Percentiles rank a stretch among this genome's conserved stretches.
phyloP scores from a whole-genome alignment of 805 yeast genomes.

The Candida xyloterini region DNA sequence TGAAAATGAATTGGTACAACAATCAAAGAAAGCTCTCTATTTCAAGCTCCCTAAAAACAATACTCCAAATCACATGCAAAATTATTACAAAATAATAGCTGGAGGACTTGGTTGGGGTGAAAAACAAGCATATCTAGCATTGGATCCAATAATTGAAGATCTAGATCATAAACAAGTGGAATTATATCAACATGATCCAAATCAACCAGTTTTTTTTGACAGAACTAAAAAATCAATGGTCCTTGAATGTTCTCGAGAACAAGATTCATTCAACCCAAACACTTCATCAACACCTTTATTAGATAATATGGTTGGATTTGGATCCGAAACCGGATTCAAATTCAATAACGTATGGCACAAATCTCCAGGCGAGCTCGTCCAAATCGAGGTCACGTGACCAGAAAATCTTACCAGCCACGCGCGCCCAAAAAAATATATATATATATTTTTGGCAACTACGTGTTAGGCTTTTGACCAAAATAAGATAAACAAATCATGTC shows the following conservation, averaged over 20 bases:
- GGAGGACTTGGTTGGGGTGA: conserved; percentile 82
- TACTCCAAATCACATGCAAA: conserved; percentile 16
- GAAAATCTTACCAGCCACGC: not conserved
- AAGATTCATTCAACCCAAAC: not conserved
- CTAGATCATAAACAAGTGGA: conserved; percentile 22
- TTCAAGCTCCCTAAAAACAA: conserved; percentile 17
- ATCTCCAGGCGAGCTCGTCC: conserved; percentile 31
- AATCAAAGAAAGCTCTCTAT: conserved; percentile 24
- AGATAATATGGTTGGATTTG: conserved; percentile 31
- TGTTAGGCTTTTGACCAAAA: conserved; percentile 2
- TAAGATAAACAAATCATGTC: conserved; percentile 10
- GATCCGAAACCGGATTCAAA: conserved; percentile 34
- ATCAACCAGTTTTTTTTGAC: not conserved
- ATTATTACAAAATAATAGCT: conserved; percentile 54
- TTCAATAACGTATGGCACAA: conserved; percentile 31
- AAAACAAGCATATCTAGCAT: conserved; percentile 60
- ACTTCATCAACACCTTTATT: not conserved
- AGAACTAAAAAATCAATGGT: conserved; percentile 6
- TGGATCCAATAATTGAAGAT: conserved; percentile 53
- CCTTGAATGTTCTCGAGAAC: conserved; percentile 25
- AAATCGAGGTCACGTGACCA: conserved; percentile 8
- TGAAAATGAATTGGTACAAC: conserved; percentile 36
- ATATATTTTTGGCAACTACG: conserved; percentile 13
- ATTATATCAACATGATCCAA: conserved; percentile 19
- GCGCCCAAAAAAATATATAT: not conserved